Conservation (phyloP, 768 basidiomycete genomes). For the Leccinum aurantiacum region DNA sequence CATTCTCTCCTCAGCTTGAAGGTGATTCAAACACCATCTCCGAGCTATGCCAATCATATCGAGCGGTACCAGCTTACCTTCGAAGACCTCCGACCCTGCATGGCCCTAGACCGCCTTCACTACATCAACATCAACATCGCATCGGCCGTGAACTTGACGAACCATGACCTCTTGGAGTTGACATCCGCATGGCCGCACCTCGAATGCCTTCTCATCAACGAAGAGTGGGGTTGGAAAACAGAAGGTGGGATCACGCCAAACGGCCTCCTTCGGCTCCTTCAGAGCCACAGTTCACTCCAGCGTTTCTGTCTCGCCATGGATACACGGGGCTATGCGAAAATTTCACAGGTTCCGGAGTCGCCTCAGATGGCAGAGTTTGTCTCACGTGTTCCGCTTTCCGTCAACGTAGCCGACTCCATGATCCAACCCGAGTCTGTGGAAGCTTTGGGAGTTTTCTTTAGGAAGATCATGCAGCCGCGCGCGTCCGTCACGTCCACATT, state of each 20-base stretch:
- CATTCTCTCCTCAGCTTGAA: constrained; percentile 6
- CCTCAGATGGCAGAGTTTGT: not conserved
- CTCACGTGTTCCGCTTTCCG: constrained; percentile 8
- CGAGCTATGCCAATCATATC: not conserved
- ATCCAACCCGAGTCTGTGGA: constrained; percentile 18
- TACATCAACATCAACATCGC: constrained; percentile 12
- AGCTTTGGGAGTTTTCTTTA: constrained; percentile 20
- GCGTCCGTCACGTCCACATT: not conserved
- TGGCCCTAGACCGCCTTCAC: constrained; percentile 13
- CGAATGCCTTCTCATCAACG: constrained; percentile 17
- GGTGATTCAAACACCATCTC: constrained; percentile 12
- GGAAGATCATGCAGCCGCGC: constrained; percentile 10
- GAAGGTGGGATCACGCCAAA: constrained; percentile 17
- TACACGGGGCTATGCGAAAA: constrained; percentile 5
- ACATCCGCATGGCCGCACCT: constrained; percentile 20
- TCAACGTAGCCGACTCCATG: constrained; percentile 20
- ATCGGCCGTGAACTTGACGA: constrained; percentile 12
- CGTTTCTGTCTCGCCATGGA: constrained; percentile 17
- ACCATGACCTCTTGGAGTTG: constrained; percentile 13
- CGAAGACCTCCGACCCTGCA: constrained; percentile 20
- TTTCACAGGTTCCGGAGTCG: not conserved
- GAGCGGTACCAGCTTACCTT: constrained; percentile 15
- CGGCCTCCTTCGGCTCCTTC: constrained; percentile 19
- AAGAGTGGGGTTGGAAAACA: constrained; percentile 21
- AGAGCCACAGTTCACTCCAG: constrained; percentile 1